A percentile compares a stretch with the other conserved stretches of the same genome.
phyloP scores from a whole-genome alignment of 345 rosid species.

The Physaria fendleri region DNA sequence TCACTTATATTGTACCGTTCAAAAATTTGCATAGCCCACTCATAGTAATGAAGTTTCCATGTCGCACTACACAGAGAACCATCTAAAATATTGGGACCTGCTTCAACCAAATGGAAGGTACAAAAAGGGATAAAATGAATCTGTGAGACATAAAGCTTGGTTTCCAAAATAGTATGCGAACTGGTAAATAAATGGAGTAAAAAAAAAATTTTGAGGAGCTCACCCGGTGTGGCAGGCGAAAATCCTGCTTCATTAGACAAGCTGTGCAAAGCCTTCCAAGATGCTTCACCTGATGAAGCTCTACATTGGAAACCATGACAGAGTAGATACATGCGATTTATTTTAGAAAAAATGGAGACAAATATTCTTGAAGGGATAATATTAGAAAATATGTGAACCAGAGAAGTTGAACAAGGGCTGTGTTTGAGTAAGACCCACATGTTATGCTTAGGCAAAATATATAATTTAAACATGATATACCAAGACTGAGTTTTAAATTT shows the following conservation, averaged over 20 bases:
- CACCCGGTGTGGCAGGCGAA: constrained; percentile 54
- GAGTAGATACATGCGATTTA: constrained; percentile 11
- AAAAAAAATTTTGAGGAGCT: constrained; percentile 28
- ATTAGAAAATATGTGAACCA: constrained; percentile 4
- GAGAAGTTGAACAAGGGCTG: not conserved
- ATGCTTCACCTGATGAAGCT: constrained; percentile 87
- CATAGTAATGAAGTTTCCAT: constrained; percentile 95
- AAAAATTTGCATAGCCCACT: constrained; percentile 97
- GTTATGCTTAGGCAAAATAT: not conserved
- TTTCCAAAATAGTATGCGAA: not conserved
- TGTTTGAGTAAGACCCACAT: not conserved
- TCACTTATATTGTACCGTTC: constrained; percentile 81
- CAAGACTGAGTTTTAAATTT: not conserved
- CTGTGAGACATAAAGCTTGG: constrained; percentile 1
- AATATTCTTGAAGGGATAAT: constrained; percentile 6
- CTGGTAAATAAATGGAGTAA: not conserved
- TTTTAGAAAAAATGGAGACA: not conserved
- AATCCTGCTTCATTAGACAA: constrained; percentile 66
- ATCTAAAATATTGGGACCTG: constrained; percentile 39
- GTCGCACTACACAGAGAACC: constrained; percentile 45
- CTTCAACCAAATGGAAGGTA: constrained; percentile 20
- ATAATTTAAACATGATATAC: not conserved
- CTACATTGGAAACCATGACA: constrained; percentile 33
- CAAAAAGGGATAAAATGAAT: not conserved
- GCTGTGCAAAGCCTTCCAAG: constrained; percentile 66